phyloP scores from a whole-genome alignment of 768 basidiomycete genomes.

The Boletus edulis region DNA sequence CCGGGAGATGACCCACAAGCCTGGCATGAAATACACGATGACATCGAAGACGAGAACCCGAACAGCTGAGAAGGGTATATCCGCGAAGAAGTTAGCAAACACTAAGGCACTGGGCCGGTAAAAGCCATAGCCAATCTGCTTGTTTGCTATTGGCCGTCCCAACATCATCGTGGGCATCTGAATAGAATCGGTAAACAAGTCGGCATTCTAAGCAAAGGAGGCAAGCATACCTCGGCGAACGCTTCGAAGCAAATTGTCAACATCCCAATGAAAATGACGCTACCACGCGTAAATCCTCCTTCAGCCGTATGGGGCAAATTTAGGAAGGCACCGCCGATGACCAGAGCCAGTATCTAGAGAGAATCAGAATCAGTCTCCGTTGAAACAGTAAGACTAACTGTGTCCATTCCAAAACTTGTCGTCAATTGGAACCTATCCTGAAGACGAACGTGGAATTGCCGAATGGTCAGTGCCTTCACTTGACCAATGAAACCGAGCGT shows the following conservation, averaged over 20 bases:
- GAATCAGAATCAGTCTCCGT: neutral
- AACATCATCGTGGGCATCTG: constrained; percentile 75
- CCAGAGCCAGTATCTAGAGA: constrained; percentile 36
- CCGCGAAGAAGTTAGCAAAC: constrained; percentile 64
- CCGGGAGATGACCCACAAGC: constrained; percentile 37
- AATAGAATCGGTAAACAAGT: constrained; percentile 1
- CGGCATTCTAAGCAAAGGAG: neutral
- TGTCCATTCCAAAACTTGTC: constrained; percentile 64
- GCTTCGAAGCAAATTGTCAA: constrained; percentile 69
- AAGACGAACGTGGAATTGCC: constrained; percentile 70
- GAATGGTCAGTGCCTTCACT: constrained; percentile 61
- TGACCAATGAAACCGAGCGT: constrained; percentile 78
- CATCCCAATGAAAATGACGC: constrained; percentile 72
- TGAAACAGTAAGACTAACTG: constrained; percentile 39
- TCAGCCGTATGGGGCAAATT: constrained; percentile 68
- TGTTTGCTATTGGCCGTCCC: constrained; percentile 72
- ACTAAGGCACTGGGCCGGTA: constrained; percentile 66
- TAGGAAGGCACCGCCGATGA: constrained; percentile 74
- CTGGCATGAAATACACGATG: constrained; percentile 67
- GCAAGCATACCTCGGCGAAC: constrained; percentile 57
- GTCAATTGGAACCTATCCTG: constrained; percentile 79
- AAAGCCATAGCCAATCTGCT: constrained; percentile 64
- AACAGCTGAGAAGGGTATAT: constrained; percentile 64
- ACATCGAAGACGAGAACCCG: constrained; percentile 61
- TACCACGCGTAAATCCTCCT: constrained; percentile 86